phyloP scores from a whole-genome alignment of 495 filamentous ascomycete genomes.

The Podospora appendiculata region DNA sequence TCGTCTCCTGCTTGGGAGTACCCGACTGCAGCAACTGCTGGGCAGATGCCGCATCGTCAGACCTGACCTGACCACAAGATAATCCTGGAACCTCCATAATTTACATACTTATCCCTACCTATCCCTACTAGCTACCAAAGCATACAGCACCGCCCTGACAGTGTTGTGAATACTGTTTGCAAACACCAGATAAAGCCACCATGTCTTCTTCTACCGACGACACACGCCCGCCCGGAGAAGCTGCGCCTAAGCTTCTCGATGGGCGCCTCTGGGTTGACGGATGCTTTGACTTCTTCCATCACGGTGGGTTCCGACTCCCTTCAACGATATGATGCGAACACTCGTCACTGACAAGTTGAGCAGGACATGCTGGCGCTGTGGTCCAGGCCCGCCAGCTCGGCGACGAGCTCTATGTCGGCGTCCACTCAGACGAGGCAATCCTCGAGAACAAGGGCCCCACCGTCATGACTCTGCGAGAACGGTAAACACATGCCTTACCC shows the following conservation, averaged over 20 bases:
- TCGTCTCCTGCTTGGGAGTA: too few species aligned
- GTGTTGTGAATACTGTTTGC: neutral
- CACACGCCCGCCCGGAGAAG: constrained; percentile 22
- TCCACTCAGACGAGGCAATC: constrained; percentile 93
- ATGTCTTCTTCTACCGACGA: constrained; percentile 15
- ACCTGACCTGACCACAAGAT: neutral
- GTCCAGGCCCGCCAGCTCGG: constrained; percentile 70
- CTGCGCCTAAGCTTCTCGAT: constrained; percentile 46
- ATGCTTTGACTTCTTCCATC: constrained; percentile 98
- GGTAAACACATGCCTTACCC: constrained; percentile 44
- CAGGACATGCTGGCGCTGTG: constrained; percentile 94
- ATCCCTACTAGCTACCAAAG: neutral
- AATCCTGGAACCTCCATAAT: neutral
- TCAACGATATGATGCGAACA: too few species aligned
- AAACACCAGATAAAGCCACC: neutral
- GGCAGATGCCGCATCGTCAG: too few species aligned
- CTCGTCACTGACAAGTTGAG: neutral
- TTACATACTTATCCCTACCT: neutral
- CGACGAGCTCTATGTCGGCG: constrained; percentile 77
- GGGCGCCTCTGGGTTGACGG: constrained; percentile 94
- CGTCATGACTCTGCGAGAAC: constrained; percentile 89
- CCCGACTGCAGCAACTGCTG: too few species aligned
- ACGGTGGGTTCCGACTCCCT: constrained; percentile 47
- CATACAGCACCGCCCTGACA: neutral
- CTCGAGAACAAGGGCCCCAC: constrained; percentile 95